Evolutionary conservation across 2,329 filamentous ascomycete species (phyloP), one percentile per base, ranked within the genome.

Genomic region (Colletotrichum gloeosporioides): DNA sequence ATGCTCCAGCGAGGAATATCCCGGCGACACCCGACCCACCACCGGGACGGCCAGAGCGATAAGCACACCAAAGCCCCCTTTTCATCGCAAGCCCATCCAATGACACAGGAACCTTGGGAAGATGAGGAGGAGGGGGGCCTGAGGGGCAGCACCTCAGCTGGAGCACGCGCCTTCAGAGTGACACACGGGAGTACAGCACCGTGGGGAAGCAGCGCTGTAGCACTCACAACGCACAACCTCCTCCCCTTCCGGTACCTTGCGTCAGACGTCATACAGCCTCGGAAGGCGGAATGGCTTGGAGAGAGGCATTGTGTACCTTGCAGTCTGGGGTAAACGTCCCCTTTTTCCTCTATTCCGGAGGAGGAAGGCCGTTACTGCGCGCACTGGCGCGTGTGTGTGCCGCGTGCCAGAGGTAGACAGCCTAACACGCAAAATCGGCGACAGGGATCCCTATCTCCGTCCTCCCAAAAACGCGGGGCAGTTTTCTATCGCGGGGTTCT

Each of bases 391-490:
- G 12, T 3, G 8, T 53, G 53, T 61, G 64, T 63, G 36, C 18
- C n/a, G 25, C 61, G n/a, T 36, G 55, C 13, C 13, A 22, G n/a
- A 22, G 44, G 22, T 18, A 25, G 55, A 25, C 22, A 8, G 22
- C 53, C 27, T 2, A 10, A 9, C 32, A 32, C 9, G 12, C 10
- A 53, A 53, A 53, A 25, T 53, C 44, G 44, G 44, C 44, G 55
- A 69, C 70, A 69, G 71, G 71, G 65, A 64, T 73, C 66, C 61
- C 36, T 55, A 31, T 62, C 71, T 57, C 71, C 57, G 57, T 55
- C 31, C 49, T 57, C 57, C n/a, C 55, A 70, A 53, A 69, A 53
- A 69, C 57, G 71, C 66, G 71, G 71, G 71, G 71, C 71, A 57
- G 29, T 55, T 57, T 73, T 29, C n/a, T 39, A 49, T 44, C 65